phyloP scores from a whole-genome alignment of 2,329 filamentous ascomycete species.

The Scytalidium sp. region DNA sequence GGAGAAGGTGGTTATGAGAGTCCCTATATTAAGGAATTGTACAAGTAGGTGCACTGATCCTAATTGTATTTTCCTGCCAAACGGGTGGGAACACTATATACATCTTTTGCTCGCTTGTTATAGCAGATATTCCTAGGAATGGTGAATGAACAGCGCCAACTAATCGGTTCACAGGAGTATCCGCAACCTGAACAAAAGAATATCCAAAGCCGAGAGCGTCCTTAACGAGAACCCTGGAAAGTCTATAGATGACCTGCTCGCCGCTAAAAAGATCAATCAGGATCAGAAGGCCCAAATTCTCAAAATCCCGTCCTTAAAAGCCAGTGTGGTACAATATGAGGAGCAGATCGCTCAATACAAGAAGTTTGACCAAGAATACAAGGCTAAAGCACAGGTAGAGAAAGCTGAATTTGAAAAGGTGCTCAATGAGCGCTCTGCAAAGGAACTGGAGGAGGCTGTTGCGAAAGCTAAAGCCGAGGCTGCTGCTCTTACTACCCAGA shows the following conservation, averaged over 20 bases:
- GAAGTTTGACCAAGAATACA: slow-evolving; percentile 73
- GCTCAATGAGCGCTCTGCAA: slow-evolving; percentile 46
- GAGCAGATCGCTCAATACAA: slow-evolving; percentile 73
- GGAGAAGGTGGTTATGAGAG: slow-evolving; percentile 64
- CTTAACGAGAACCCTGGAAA: slow-evolving; percentile 68
- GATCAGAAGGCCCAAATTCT: slow-evolving; percentile 76
- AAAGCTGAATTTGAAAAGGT: slow-evolving; percentile 60
- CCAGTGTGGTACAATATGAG: slow-evolving; percentile 66
- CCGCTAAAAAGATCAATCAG: slow-evolving; percentile 70
- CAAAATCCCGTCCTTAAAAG: slow-evolving; percentile 72
- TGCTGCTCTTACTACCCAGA: slow-evolving; percentile 49
- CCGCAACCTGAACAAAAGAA: slow-evolving; percentile 91
- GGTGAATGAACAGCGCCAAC: slow-evolving; percentile 13
- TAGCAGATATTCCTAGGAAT: slow-evolving; percentile 6
- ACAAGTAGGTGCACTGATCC: slow-evolving; percentile 65
- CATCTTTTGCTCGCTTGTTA: slow-evolving; percentile 13
- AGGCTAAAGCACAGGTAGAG: slow-evolving; percentile 53
- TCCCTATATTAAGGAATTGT: slow-evolving; percentile 80
- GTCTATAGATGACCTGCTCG: slow-evolving; percentile 70
- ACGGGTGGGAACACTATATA: background rate
- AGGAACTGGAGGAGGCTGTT: slow-evolving; percentile 44
- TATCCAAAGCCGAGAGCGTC: slow-evolving; percentile 69
- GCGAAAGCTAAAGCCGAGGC: slow-evolving; percentile 51
- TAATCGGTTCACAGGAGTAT: slow-evolving; percentile 59
- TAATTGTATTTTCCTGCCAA: slow-evolving; percentile 1